Evolutionary conservation across 1,284 basidiomycete genomes (phyloP), one percentile per base, ranked within the genome.

Genomic region (Exsudoporus floridanus): DNA sequence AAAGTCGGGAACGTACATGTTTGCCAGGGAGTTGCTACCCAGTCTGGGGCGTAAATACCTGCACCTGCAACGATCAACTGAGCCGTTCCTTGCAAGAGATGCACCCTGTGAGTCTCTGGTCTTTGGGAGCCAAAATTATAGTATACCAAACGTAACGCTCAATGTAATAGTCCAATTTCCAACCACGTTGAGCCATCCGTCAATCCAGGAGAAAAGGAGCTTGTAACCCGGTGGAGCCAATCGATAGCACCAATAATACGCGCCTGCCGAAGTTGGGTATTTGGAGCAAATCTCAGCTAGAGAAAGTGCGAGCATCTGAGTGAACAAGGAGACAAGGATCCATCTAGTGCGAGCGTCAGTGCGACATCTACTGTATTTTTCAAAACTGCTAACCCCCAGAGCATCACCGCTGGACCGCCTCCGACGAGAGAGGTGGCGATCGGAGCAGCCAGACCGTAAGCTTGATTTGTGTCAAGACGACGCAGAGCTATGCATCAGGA

Each of bases 221-320:
- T 76, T 70, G 39, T 69, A 70, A 33, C 63, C 67, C 0, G 76
- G 74, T 7, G 79, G 70, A 0, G 78, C 74, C 6, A 83, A 69
- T 25, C 75, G 72, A 60, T 76, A 82, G 46, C 75, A 77, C 80
- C 81, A 82, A 57, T 82, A 83, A 54, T 81, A 82, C 3, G 80
- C 77, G 21, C 80, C 81, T 0, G 79, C 80, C 0, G 80, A 79
- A 2, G 81, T 82, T 0, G 81, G 80, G 54, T 79, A 82, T 53
- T 78, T 78, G 5, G 80, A 78, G 37, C 76, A 77, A 30, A 82
- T 79, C 61, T 83, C 81, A 0, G 74, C 80, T 3, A 83, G 65
- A 8, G 81, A 82, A 3, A 78, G 62, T 0, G 81, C 78, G 7
- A 82, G 69, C 0, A 72, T 63, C 52, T 77, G 71, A 0, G 76